A percentile compares a stretch with the other conserved stretches of the same genome.
phyloP scores from a whole-genome alignment of 2,329 filamentous ascomycete species.

The Cercospora zeae-maydis region DNA sequence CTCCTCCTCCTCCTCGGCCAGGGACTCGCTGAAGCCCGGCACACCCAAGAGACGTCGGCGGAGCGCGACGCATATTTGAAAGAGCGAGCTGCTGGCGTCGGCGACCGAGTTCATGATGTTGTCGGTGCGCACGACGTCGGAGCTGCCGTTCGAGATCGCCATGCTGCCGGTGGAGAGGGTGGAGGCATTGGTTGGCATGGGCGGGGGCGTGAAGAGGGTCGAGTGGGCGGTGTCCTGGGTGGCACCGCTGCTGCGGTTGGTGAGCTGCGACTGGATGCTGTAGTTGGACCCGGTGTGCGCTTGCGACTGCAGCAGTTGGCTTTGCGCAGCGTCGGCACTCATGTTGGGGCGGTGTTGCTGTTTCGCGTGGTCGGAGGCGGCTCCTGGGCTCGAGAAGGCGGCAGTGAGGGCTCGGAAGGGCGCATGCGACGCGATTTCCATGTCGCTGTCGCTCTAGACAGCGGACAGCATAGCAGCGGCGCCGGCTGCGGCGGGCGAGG shows the following conservation, averaged over 20 bases:
- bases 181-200: constrained; percentile 30
- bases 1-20: constrained; percentile 68
- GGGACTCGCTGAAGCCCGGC: constrained; percentile 72
- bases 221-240: constrained; percentile 46
- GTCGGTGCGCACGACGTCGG: constrained; percentile 70
- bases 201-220: constrained; percentile 43
- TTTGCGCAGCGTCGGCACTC: constrained; percentile 21
- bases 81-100: constrained; percentile 85
- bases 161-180: constrained; percentile 34
- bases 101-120: constrained; percentile 98
- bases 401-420: constrained; percentile 30
- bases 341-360: constrained; percentile 19
- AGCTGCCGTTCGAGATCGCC: constrained; percentile 39
- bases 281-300: constrained; percentile 46
- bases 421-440: constrained; percentile 33
- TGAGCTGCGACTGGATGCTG: constrained; percentile 47
- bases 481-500: not conserved
- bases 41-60: constrained; percentile 78
- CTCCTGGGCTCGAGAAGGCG: constrained; percentile 31
- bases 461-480: constrained; percentile 14
- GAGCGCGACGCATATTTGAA: constrained; percentile 87
- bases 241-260: constrained; percentile 46
- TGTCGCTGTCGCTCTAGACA: constrained; percentile 25
- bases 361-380: constrained; percentile 7
- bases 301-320: constrained; percentile 42